Base-by-base conservation (phyloP, 441 rosid species). In the Populus hybrid region DNA sequence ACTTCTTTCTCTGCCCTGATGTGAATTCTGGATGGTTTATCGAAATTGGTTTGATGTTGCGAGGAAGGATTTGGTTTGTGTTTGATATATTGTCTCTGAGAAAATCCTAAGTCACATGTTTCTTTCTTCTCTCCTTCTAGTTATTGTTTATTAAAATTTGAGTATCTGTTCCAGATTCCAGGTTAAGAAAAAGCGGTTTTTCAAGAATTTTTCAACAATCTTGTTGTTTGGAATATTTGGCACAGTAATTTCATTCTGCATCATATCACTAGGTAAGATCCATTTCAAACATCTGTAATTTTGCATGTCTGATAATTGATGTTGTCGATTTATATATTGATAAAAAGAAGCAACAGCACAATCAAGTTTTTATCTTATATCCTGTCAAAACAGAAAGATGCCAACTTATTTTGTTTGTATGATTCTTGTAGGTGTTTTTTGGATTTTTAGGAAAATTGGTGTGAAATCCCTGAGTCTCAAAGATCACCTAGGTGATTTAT, bases 131-230 rank as follows among this genome's bases (percentile, higher is more conserved):
- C 10, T 75, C 7, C 75, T 7, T 28, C 2, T 30, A 23, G 28
- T 57, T 28, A 67, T 59, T 21, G 26, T 35, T 28, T 57, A 23
- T 69, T 75, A 65, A 72, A 28, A 50, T 82, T 77, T 46, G 59
- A 64, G 78, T 67, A 5, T 77, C 82, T 69, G 19, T 78, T 86
- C 32, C 87, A 92, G 97, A 74, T 90, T 92, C 82, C 94, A 92
- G 87, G 97, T 92, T 68, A 90, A 92, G 85, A 92, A 90, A 75
- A 92, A 92, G 83, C 90, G 85, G 66, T 88, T 90, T 79, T 91
- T 91, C 87, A 86, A 89, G 91, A 91, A 91, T 79, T 90, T 91
- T 80, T 82, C 93, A 0, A 86, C 81, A 57, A 92, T 89, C 59
- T 80, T 92, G 83, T 30, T 87, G 87, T 90, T 90, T 82, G 94